Base-by-base conservation (phyloP, 768 basidiomycete species). In the Pleurotus pulmonarius region DNA sequence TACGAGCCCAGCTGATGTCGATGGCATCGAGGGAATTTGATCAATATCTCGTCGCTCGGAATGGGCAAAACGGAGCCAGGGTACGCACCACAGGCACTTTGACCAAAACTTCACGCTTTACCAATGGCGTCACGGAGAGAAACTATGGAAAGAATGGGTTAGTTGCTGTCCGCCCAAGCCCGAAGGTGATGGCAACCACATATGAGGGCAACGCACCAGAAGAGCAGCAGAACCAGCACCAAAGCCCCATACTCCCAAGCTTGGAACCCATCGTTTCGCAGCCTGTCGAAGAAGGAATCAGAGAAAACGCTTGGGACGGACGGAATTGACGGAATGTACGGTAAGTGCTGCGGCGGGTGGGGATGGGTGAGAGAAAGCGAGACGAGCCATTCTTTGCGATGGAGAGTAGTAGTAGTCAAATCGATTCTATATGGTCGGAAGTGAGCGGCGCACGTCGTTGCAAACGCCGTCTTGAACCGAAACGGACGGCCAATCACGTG, bases 71-170 rank as follows among this genome's bases (percentile, higher is more conserved):
- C 37, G 25, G 48, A 64, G 29, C 3, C 29, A 34, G 29, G 29
- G 29, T 34, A 37, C 87, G 68, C 66, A 93, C 92, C 51, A 90
- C 64, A 3, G 92, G 92, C 38, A 89, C 70, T 63, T 92, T 90
- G 59, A 81, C 69, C 41, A 94, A 73, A 59, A 93, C 66, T 65
- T 84, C 87, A 41, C 85, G 83, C 72, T 83, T 87, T 60, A 94
- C 87, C 43, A 92, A 77, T n/a, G 92, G 92, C 0, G 90, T 92
- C 47, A 90, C 88, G 5, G 91, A 92, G 51, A 92, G 78, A 37
- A 92, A 60, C 88, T 91, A 64, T 39, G 56, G 49, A 26, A 24
- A 20, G 13, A 15, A 11, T 26, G 2, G 40, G 29, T 34, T 34
- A 34, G 29, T 34, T 16, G 34, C 39, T n/a, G 39, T 20, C 7